Conservation (phyloP, 257 asterid species). For the Penstemon newberryi region DNA sequence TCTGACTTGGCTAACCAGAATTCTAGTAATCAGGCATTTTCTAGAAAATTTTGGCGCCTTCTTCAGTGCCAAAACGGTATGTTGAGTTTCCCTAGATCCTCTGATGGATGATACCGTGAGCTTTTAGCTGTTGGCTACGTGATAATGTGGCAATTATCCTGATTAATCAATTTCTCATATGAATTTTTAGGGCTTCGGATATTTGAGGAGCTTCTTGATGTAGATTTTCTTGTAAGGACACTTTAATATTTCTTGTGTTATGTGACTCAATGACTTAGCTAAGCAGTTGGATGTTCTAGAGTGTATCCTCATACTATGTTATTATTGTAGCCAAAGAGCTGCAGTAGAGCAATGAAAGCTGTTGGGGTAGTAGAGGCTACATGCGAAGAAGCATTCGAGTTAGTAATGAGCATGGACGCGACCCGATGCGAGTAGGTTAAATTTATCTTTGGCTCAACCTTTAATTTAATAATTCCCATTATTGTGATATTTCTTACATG, state of each 20-base stretch:
- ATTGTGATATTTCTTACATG: slow-evolving; percentile 17
- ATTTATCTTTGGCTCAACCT: slow-evolving; percentile 20
- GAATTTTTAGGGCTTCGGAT: slow-evolving; percentile 80
- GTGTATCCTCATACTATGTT: slow-evolving; percentile 24
- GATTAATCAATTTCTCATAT: slow-evolving; percentile 22
- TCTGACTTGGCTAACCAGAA: slow-evolving; percentile 66
- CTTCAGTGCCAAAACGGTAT: slow-evolving; percentile 91
- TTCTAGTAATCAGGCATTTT: slow-evolving; percentile 64
- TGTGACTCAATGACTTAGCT: slow-evolving; percentile 25
- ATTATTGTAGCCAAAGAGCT: slow-evolving; percentile 79
- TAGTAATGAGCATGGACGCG: slow-evolving; percentile 91
- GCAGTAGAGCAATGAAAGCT: slow-evolving; percentile 95
- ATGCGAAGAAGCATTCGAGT: slow-evolving; percentile 87
- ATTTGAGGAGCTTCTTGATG: slow-evolving; percentile 81
- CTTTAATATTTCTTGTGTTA: slow-evolving; percentile 5
- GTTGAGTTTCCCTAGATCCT: slow-evolving; percentile 13
- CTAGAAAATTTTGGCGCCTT: slow-evolving; percentile 86
- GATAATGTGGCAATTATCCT: slow-evolving; percentile 23
- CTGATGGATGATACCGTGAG: background rate
- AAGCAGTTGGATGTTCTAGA: slow-evolving; percentile 22
- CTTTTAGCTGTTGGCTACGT: slow-evolving; percentile 20
- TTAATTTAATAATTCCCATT: slow-evolving; percentile 10
- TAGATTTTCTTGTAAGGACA: slow-evolving; percentile 72
- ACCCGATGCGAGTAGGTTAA: slow-evolving; percentile 78
- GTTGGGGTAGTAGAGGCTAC: slow-evolving; percentile 91